Evolutionary conservation across 139 green algal species (phyloP).

Genomic region (Zygnema cylindricum): DNA sequence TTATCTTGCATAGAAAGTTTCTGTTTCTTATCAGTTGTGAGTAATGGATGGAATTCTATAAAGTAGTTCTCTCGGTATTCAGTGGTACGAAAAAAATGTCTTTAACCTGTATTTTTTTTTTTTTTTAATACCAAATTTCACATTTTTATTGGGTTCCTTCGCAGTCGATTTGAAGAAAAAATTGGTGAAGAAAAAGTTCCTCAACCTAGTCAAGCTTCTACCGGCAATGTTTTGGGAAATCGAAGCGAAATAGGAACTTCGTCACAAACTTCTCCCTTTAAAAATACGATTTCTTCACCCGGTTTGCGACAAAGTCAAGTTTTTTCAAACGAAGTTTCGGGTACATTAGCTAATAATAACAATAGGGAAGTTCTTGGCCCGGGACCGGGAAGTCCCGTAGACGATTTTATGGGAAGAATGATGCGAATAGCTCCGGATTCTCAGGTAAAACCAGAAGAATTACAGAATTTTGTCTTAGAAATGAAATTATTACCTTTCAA

Average conservation of each 20-base stretch:
- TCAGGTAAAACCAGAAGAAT: neutral
- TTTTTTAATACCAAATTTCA: too few species aligned
- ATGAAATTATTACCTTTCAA: neutral
- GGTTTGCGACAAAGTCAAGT: neutral
- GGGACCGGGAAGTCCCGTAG: neutral
- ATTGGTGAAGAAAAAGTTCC: too few species aligned
- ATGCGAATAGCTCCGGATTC: neutral
- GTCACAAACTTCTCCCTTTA: neutral
- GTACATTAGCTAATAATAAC: neutral
- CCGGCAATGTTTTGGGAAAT: too few species aligned
- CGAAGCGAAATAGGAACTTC: neutral
- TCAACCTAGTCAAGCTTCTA: too few species aligned
- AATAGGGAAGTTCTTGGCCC: neutral
- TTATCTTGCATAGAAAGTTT: too few species aligned
- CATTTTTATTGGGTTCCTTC: too few species aligned
- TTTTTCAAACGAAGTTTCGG: neutral
- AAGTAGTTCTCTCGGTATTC: too few species aligned
- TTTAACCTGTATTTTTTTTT: too few species aligned
- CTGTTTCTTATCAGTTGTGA: too few species aligned
- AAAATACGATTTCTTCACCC: neutral
- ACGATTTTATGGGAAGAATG: constrained; percentile 6
- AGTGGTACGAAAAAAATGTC: too few species aligned
- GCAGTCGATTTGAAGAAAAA: too few species aligned
- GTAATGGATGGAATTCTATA: too few species aligned
- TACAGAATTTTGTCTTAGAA: neutral